Base-by-base conservation (phyloP, 306 rosid genomes). In the peach (Prunus persica) region DNA sequence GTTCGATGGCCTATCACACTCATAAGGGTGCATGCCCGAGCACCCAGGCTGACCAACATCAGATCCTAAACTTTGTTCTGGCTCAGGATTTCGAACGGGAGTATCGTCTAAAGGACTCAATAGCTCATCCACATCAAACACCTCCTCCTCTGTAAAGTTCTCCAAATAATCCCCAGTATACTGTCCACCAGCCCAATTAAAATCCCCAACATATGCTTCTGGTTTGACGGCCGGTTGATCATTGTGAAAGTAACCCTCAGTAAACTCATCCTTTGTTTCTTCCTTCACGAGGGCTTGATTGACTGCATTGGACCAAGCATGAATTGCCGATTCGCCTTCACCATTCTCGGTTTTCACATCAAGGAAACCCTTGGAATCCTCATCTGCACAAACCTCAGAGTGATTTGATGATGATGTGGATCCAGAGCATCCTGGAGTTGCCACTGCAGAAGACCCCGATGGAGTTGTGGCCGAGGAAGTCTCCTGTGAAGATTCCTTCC, bases 371-470 rank as follows among this genome's bases (percentile, higher is more conserved):
- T 82, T 74, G 1, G 71, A 76, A 76, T 85, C 93, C 81, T 83
- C 88, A 5, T 66, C 76, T 0, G 79, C 91, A 56, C 85, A 87
- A 22, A 86, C 88, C 82, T 90, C 97, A 1, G 98, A 94, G 10
- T 80, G 89, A 77, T 72, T 85, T 0, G 92, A 84, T 0, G 78
- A n/a, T 2, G 87, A 67, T 1, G 78, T 86, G 1, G 89, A 87
- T 15, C 80, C 91, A 1, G 93, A 83, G 11, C 82, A 79, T 0
- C 86, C 81, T 1, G 86, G 80, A n/a, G 88, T 86, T 4, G 82
- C 80, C 14, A 51, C 79, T 0, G 96, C 84, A 49, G 89, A 86
- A 75, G 71, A 51, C 61, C 88, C 80, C 8, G 89, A 84, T 2
- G 77, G 76, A 11, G 86, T 76, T 6, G 83, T 62, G 2, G 75